Evolutionary conservation across 2,329 filamentous ascomycete species (phyloP), one percentile per base, ranked within the genome.

Genomic region (Podosphaera aphanis): DNA sequence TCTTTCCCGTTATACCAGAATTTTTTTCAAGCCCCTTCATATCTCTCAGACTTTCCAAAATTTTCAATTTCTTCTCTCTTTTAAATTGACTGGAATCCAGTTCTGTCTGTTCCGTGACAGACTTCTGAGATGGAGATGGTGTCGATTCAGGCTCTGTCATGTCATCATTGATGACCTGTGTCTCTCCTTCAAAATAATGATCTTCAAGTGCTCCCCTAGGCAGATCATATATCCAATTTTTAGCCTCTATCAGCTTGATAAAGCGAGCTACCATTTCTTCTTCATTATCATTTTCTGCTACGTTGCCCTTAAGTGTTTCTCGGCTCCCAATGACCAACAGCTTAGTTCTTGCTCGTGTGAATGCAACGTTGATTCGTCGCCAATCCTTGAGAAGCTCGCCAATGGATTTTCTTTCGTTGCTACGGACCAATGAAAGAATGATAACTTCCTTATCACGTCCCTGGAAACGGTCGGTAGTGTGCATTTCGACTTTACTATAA

Each of bases 391-490:
- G 67, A 40, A 98, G 62, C 46, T 95, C 90, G 16, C 90, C 90
- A n/a, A 98, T 86, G 43, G 71, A 74, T 50, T 77, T 74, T 1
- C 72, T 70, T 19, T 86, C 77, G 55, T 98, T 98, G 59, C 77
- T 88, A 25, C 90, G 74, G 13, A 95, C 90, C 25, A 93, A 77
- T 46, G 76, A 83, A 7, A 98, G 70, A 13, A 98, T 74, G 0
- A 95, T 73, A 2, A 93, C 78, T 57, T 93, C 85, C 59, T 98
- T 98, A 63, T 98, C 90, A 8, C 90, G 74, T 5, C 90, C 90
- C 60, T 98, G 90, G 61, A 93, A 98, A 39, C 88, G 84, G 62
- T 98, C 90, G 2, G 90, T 86, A 0, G 90, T 95, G 62, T 98
- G 85, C 71, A 95, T 85, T 62, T 98, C 90, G 1, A 98, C 76